Base-by-base conservation (phyloP, 306 rosid species). In the Cicer judaicum region DNA sequence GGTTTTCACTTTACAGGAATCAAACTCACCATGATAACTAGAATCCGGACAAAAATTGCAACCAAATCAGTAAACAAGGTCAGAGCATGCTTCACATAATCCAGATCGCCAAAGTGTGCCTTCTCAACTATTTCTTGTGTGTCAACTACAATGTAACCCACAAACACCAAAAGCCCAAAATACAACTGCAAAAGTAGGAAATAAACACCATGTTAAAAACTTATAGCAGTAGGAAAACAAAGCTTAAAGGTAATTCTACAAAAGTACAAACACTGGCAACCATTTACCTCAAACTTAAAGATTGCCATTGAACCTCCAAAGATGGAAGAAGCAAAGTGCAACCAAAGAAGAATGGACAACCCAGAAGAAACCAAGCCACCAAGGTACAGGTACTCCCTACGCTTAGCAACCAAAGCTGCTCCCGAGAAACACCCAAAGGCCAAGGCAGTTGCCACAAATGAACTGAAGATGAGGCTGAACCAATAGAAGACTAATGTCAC, bases 321-420 rank as follows among this genome's bases (percentile, higher is more conserved):
- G 70, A 95, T 77, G 53, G 91, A 76, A 69, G 98, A 86, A n/a
- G 97, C 98, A 54, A 89, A 89, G 29, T 87, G 99, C 84, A 95
- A 52, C 98, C 98, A 92, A 16, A 92, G 61, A 50, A 95, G 92
- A 57, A 92, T 86, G 69, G 97, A 92, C 73, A 95, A 19, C 42
- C 99, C 99, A 21, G 98, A 95, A 59, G 98, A 92, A 68, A 92
- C 88, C 73, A 95, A 75, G 62, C 96, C 99, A 68, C 99, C 98
- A 21, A 95, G 96, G 79, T 95, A 95, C 15, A 95, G 85, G 80
- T 85, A 95, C 83, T 95, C 99, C 77, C 99, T 88, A 15, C 99
- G 96, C 84, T 80, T 90, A 15, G 99, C 96, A 65, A 95, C 87
- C 89, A 92, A 82, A 75, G 99, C 95, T 76, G 99, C 99, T 54